These are phyloP conservation scores for Combretum micranthum DNA, from an alignment of 345 rosid genomes.

Conservation along the genomic window DNA sequence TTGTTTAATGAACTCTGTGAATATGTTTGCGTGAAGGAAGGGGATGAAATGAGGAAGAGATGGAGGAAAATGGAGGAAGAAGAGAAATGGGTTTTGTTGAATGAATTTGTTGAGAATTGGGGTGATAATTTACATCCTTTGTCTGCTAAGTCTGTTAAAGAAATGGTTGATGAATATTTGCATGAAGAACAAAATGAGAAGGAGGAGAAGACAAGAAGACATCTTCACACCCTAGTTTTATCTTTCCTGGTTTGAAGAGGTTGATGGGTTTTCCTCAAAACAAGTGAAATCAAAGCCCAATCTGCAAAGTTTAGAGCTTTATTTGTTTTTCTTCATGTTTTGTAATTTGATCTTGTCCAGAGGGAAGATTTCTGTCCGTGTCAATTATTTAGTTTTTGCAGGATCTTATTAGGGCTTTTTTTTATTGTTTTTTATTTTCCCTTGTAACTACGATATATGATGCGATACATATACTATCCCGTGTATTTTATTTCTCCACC, in stretches of 20 bases:
- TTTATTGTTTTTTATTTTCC: too few relatives aligned
- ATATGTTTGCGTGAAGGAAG: slow-evolving; percentile 28
- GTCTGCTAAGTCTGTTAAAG: slow-evolving; percentile 55
- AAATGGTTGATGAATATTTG: slow-evolving; percentile 65
- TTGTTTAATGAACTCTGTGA: slow-evolving; percentile 60
- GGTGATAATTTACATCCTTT: slow-evolving; percentile 57
- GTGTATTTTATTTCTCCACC: too few relatives aligned
- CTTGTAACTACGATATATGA: too few relatives aligned
- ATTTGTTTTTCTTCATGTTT: too few relatives aligned
- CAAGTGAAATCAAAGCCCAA: background rate
- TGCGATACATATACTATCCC: too few relatives aligned
- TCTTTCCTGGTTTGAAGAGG: slow-evolving; percentile 61
- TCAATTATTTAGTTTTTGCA: too few relatives aligned
- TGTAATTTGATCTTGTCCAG: too few relatives aligned
- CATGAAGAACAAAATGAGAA: slow-evolving; percentile 12
- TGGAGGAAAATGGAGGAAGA: slow-evolving; percentile 59
- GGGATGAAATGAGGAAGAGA: slow-evolving; percentile 34
- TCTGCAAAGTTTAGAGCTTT: too few relatives aligned
- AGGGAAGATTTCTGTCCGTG: too few relatives aligned
- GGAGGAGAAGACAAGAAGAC: slow-evolving; percentile 1
- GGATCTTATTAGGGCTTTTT: too few relatives aligned
- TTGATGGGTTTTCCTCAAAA: slow-evolving; percentile 42
- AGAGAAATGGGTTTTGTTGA: slow-evolving; percentile 45
- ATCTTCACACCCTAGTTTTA: slow-evolving; percentile 9
- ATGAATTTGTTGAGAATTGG: slow-evolving; percentile 56